Conservation (phyloP, 176 grass and related monocot species). For the Miscanthus lutarioriparius region DNA sequence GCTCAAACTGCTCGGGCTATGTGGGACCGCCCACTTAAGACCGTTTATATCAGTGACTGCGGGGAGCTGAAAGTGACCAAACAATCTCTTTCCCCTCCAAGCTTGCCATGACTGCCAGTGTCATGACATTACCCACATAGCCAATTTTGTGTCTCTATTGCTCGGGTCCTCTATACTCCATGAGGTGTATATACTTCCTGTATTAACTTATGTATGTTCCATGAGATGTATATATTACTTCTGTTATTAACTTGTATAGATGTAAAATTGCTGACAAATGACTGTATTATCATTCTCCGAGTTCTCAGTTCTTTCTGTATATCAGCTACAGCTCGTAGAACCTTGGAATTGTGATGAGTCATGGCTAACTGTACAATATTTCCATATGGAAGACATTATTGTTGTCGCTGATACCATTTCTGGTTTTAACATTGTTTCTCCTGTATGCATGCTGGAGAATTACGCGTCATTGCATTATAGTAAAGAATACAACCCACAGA, state of each 20-base stretch:
- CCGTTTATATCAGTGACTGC: constrained; percentile 83
- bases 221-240: background rate
- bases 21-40: constrained; percentile 90
- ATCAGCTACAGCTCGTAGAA: background rate
- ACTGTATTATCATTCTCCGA: too few species aligned
- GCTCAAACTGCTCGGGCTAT: constrained; percentile 74
- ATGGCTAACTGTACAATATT: background rate
- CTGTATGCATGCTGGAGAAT: background rate
- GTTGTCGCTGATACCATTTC: background rate
- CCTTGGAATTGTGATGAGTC: background rate
- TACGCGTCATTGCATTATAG: background rate
- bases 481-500: background rate
- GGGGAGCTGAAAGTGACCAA: constrained; percentile 88
- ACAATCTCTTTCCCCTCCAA: constrained; percentile 78
- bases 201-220: background rate
- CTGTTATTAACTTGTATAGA: background rate
- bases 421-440: background rate
- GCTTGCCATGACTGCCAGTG: constrained; percentile 51
- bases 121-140: background rate
- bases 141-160: constrained; percentile 24
- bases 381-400: background rate
- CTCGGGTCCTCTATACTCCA: background rate
- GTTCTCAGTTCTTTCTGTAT: too few species aligned
- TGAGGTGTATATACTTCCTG: background rate
- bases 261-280: background rate